Base-by-base conservation (phyloP, 164 flowering plant genomes). In the Paratinospora sagittata region DNA sequence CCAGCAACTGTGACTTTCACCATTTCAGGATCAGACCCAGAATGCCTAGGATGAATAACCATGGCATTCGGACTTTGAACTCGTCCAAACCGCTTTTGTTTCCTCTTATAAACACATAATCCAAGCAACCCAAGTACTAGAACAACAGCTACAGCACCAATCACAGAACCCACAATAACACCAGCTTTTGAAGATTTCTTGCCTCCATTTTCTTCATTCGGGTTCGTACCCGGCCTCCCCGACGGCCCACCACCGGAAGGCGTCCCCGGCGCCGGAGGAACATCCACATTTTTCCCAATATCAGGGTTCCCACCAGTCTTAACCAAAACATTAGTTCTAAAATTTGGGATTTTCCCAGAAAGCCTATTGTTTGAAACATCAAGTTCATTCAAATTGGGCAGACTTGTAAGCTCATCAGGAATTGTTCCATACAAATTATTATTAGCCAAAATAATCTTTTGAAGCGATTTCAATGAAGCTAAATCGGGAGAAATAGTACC, bases 401-500 rank as follows among this genome's bases (percentile, higher is more conserved):
- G 36, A 24, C 14, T 74, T 0, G 88, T 78, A 34, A 95, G 89
- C 82, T 82, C 88, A 2, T 21, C 27, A 0, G 99, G 98, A 63
- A 95, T 87, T 3, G 88, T 63, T 2, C 99, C 99, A 6, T 79
- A 83, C 33, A 95, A 81, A 34, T 67, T 66, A 72, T 95, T 95
- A 30, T 80, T 73, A 2, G 91, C 66, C 36, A 95, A 85, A 72
- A 76, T 52, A 73, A 95, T 66, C 52, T 33, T 85, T 70, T 82
- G 77, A 82, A 95, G 66, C 0, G 83, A 77, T 16, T 72, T 70
- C 21, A 95, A 70, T 23, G 11, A 6, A 0, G 90, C 63, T 49
- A 87, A 87, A 21, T 75, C 78, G 0, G 92, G 81, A 55, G 98
- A 90, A 41, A 95, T 92, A 0, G 85, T 82, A 45, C 99, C 99